A percentile compares a stretch with the other conserved stretches of the same genome.
These are phyloP conservation scores for Crithidia thermophila DNA, from an alignment of 208 protist genomes.

Conservation along the genomic window DNA sequence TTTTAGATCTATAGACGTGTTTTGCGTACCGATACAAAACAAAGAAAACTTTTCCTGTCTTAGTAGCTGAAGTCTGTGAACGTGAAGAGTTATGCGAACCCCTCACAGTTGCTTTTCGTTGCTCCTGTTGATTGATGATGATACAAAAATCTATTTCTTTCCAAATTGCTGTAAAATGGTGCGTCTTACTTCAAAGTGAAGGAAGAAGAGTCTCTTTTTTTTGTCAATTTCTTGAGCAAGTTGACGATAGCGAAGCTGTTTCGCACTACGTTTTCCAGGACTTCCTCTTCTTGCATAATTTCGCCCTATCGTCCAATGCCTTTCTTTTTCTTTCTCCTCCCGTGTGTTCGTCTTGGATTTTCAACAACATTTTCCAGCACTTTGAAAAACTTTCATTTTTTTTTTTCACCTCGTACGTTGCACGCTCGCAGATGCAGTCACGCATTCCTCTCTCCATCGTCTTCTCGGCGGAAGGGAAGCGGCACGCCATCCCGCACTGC, in stretches of 20 bases:
- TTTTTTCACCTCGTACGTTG: slow-evolving; percentile 10
- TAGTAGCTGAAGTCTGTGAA: no score
- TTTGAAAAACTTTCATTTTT: slow-evolving; percentile 7
- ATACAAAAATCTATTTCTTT: no score
- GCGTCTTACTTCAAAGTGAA: no score
- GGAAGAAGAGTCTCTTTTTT: no score
- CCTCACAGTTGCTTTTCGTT: no score
- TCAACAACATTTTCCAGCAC: not conserved
- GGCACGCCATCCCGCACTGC: slow-evolving; percentile 55
- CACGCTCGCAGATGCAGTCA: slow-evolving; percentile 38
- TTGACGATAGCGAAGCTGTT: not conserved
- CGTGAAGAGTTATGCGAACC: no score
- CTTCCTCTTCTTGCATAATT: not conserved
- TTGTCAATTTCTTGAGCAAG: not conserved
- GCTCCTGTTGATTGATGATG: no score
- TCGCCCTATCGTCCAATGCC: not conserved
- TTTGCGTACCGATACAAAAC: no score
- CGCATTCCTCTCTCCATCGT: slow-evolving; percentile 68
- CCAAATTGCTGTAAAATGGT: no score
- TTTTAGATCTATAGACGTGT: slow-evolving; percentile 1
- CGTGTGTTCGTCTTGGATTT: not conserved
- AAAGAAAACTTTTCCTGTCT: no score
- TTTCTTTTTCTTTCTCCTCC: slow-evolving; percentile 16
- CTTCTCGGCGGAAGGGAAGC: slow-evolving; percentile 33
- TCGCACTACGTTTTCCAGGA: no score